Conservation (phyloP, 148 eudicot genomes). For the Vaccinium macrocarpon region DNA sequence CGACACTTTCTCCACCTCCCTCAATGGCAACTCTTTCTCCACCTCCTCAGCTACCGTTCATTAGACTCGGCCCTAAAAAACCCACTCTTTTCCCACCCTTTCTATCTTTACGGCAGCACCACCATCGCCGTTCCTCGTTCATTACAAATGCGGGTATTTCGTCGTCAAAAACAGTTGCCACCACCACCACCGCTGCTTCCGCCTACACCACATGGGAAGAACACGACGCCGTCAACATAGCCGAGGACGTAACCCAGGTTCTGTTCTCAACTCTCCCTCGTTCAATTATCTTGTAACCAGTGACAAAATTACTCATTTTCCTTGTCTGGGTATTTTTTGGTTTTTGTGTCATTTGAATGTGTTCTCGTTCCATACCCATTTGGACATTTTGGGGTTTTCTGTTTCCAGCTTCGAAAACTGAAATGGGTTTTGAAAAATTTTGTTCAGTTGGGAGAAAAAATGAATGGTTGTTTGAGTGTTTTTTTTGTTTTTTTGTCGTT, state of each 20-base stretch:
- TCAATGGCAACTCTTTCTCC: slow-evolving; percentile 5
- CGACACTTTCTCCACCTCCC: neutral
- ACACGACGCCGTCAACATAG: slow-evolving; percentile 54
- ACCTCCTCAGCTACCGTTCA: neutral
- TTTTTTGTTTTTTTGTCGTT: neutral
- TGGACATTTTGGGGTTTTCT: neutral
- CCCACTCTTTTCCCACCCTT: neutral
- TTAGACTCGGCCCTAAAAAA: neutral
- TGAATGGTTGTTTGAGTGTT: neutral
- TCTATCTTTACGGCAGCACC: neutral
- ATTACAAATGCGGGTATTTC: neutral
- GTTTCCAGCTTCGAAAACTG: neutral
- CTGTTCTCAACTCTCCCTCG: neutral
- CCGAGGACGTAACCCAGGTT: slow-evolving; percentile 70
- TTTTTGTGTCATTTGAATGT: neutral
- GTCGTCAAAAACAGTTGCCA: neutral
- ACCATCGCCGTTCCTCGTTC: neutral
- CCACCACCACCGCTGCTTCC: neutral
- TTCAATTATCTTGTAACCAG: neutral
- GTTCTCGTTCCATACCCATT: neutral
- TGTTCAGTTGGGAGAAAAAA: neutral
- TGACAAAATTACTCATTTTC: neutral
- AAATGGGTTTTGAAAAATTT: neutral
- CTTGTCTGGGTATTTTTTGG: neutral
- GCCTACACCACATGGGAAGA: neutral